Evolutionary conservation across 2,329 filamentous ascomycete genomes (phyloP).

Genomic region (Ustulina deusta): DNA sequence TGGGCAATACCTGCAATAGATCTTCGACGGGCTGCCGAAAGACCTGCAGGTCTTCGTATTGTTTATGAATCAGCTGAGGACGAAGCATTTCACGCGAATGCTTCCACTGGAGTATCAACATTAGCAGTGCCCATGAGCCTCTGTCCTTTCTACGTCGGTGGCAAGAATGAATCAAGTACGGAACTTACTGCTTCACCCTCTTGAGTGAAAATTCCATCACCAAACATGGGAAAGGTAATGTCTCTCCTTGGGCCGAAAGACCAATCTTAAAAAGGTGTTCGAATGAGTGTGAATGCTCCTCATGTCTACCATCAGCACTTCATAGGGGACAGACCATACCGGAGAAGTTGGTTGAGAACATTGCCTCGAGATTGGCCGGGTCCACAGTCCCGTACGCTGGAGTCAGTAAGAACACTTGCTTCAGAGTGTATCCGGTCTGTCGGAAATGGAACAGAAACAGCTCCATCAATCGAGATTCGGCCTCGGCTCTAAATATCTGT

Average conservation of each 20-base stretch:
- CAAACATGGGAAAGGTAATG: conserved; percentile 51
- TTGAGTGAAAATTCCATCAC: conserved; percentile 54
- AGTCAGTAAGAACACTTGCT: conserved; percentile 35
- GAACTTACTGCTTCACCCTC: conserved; percentile 45
- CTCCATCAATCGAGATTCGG: conserved; percentile 37
- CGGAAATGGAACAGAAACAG: conserved; percentile 39
- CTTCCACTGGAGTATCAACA: conserved; percentile 46
- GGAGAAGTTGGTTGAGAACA: conserved; percentile 41
- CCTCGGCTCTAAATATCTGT: conserved; percentile 39
- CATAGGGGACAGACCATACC: conserved; percentile 29
- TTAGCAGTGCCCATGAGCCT: neutral
- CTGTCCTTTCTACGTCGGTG: neutral
- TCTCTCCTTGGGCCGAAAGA: conserved; percentile 44
- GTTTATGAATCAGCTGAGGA: conserved; percentile 48
- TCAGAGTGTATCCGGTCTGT: conserved; percentile 39
- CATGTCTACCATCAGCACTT: neutral
- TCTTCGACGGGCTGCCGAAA: conserved; percentile 42
- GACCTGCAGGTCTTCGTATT: conserved; percentile 43
- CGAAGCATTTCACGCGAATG: conserved; percentile 52
- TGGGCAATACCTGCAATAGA: conserved; percentile 38
- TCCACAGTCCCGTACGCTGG: conserved; percentile 44
- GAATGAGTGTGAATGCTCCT: conserved; percentile 3
- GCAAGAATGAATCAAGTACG: neutral
- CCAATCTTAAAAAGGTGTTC: conserved; percentile 40
- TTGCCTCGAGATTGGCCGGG: conserved; percentile 42